These are phyloP conservation scores for Pisolithus thermaeus DNA, from an alignment of 1,284 basidiomycete genomes.

Conservation along the genomic window DNA sequence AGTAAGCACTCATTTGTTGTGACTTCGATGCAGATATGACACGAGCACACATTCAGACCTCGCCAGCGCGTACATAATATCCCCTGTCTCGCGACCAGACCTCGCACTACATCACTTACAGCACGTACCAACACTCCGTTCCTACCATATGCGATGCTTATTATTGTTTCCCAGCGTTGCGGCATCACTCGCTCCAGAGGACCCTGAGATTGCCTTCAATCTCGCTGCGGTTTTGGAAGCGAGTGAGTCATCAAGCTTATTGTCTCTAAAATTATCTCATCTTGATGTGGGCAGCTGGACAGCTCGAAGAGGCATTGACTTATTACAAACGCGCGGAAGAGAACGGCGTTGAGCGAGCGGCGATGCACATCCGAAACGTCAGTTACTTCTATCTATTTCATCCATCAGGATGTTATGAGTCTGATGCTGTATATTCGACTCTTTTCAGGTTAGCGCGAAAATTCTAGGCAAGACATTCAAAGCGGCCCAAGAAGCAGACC, in stretches of 20 bases:
- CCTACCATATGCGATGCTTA: slow-evolving; percentile 23
- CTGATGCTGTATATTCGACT: slow-evolving; percentile 7
- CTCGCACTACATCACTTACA: slow-evolving; percentile 85
- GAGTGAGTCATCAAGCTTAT: slow-evolving; percentile 46
- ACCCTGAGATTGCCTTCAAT: slow-evolving; percentile 94
- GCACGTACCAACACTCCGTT: slow-evolving; percentile 38
- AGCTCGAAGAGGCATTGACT: slow-evolving; percentile 73
- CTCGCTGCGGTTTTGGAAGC: slow-evolving; percentile 89
- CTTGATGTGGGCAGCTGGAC: slow-evolving; percentile 49
- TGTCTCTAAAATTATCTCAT: slow-evolving; percentile 28
- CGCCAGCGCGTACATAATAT: slow-evolving; percentile 91
- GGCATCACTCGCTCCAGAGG: slow-evolving; percentile 80
- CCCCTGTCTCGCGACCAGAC: slow-evolving; percentile 79
- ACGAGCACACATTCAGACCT: slow-evolving; percentile 53
- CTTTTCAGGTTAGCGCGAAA: slow-evolving; percentile 67
- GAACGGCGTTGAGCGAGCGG: slow-evolving; percentile 78
- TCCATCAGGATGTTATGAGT: slow-evolving; percentile 6
- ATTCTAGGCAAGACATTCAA: slow-evolving; percentile 65
- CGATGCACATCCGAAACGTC: slow-evolving; percentile 83
- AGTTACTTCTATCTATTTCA: slow-evolving; percentile 22
- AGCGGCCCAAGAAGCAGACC: slow-evolving; percentile 34
- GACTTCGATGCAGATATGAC: slow-evolving; percentile 19
- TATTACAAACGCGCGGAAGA: slow-evolving; percentile 78
- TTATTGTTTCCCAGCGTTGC: slow-evolving; percentile 62
- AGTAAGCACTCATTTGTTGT: slow-evolving; percentile 49